Conservation (phyloP, 2,329 filamentous ascomycete genomes). For the Setomelanomma holmii region DNA sequence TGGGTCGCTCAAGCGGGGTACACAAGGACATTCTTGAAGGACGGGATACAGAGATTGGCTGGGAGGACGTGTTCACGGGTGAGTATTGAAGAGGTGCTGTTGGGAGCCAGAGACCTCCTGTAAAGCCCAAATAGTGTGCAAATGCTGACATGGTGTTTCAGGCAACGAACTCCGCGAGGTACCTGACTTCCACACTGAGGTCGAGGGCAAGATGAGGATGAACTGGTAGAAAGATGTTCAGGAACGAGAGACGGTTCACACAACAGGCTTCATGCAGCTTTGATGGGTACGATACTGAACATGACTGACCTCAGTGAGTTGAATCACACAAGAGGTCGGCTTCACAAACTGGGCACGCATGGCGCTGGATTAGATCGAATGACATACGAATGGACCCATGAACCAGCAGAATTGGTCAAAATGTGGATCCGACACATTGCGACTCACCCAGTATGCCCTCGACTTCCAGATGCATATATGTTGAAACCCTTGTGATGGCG, state of each 20-base stretch:
- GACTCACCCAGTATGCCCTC: no score
- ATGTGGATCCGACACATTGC: no score
- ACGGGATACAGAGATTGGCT: slow-evolving; percentile 76
- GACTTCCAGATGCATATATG: not conserved
- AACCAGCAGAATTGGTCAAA: no score
- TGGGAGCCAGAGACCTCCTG: not conserved
- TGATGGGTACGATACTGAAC: not conserved
- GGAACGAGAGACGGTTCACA: not conserved
- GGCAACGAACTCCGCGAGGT: slow-evolving; percentile 73
- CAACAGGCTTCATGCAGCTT: not conserved
- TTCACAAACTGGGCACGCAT: not conserved
- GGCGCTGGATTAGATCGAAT: not conserved
- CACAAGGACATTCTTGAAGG: slow-evolving; percentile 91
- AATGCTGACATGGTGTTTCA: slow-evolving; percentile 22
- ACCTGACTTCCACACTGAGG: slow-evolving; percentile 85
- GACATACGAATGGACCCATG: slow-evolving; percentile 1
- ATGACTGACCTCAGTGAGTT: not conserved
- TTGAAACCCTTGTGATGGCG: not conserved
- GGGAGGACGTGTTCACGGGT: slow-evolving; percentile 93
- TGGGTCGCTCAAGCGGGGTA: slow-evolving; percentile 71
- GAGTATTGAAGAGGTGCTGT: slow-evolving; percentile 35
- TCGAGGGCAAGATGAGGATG: slow-evolving; percentile 92
- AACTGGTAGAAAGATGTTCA: slow-evolving; percentile 51
- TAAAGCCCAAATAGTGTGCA: not conserved
- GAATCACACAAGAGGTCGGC: not conserved